phyloP scores from a whole-genome alignment of 495 filamentous ascomycete species.

The Cenococcum geophilum region DNA sequence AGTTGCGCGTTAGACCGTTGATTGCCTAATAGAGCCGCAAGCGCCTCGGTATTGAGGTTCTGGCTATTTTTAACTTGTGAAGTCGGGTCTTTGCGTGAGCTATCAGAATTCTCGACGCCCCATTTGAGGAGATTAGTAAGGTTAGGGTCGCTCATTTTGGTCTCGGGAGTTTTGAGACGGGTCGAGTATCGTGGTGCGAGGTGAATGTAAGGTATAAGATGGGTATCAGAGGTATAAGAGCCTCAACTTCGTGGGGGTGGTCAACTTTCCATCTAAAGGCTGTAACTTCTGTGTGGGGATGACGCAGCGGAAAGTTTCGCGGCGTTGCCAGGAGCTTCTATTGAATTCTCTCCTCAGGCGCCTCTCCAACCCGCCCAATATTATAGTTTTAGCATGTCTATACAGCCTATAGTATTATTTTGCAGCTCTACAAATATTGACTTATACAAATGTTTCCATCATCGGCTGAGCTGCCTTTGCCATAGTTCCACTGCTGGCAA shows the following conservation, averaged over 20 bases:
- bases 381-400: not conserved
- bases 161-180: not conserved
- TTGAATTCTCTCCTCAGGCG: not conserved
- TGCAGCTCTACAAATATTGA: not conserved
- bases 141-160: conserved; percentile 47
- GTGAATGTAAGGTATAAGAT: not conserved
- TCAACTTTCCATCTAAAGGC: not conserved
- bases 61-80: conserved; percentile 37
- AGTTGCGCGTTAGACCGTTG: conserved; percentile 81
- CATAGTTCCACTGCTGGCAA: not conserved
- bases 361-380: not conserved
- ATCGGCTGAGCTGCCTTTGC: not conserved
- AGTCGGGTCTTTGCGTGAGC: conserved; percentile 36
- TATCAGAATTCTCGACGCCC: conserved; percentile 74
- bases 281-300: not conserved
- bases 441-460: no score
- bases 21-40: conserved; percentile 64
- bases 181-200: not conserved
- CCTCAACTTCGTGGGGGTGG: no score
- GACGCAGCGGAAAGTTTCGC: conserved; percentile 2
- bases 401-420: not conserved
- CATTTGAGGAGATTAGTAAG: conserved; percentile 86
- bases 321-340: not conserved
- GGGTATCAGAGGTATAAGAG: not conserved
- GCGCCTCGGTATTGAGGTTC: conserved; percentile 55